These are phyloP conservation scores for Starmerella bombicola DNA, from an alignment of 805 yeast species.

Conservation along the genomic window DNA sequence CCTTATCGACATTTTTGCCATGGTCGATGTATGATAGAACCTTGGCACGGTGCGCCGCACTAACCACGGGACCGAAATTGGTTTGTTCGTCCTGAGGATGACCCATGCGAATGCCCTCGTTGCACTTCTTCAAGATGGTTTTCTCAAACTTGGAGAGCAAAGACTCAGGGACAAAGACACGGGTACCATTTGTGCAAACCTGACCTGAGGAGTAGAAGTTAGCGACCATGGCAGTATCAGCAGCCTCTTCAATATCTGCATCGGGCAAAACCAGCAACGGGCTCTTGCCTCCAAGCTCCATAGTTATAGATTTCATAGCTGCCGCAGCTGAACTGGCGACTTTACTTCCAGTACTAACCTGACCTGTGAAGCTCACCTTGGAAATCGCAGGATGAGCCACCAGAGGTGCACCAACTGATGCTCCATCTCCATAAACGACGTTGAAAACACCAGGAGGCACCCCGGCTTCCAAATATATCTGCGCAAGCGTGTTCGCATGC, in stretches of 20 bases:
- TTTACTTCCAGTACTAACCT: slow-evolving; percentile 71
- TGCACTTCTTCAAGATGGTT: slow-evolving; percentile 41
- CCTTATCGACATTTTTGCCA: slow-evolving; percentile 76
- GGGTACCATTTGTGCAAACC: slow-evolving; percentile 85
- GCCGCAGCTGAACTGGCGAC: slow-evolving; percentile 61
- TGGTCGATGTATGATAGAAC: slow-evolving; percentile 57
- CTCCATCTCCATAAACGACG: slow-evolving; percentile 57
- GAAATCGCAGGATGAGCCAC: slow-evolving; percentile 51
- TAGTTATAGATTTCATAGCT: slow-evolving; percentile 68
- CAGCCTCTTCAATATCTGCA: slow-evolving; percentile 63
- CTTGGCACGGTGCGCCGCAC: slow-evolving; percentile 57
- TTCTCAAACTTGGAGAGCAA: slow-evolving; percentile 58
- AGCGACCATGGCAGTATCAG: slow-evolving; percentile 57
- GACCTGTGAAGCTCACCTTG: slow-evolving; percentile 86
- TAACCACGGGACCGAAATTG: slow-evolving; percentile 81
- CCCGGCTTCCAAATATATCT: slow-evolving; percentile 48
- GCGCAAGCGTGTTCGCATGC: slow-evolving; percentile 48
- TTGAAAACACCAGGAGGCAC: slow-evolving; percentile 65
- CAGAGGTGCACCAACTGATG: slow-evolving; percentile 46
- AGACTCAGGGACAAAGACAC: slow-evolving; percentile 72
- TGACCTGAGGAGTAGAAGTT: slow-evolving; percentile 86
- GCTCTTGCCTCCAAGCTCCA: slow-evolving; percentile 90
- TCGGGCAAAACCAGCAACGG: slow-evolving; percentile 78
- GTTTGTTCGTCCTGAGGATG: slow-evolving; percentile 59
- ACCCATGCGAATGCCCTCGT: slow-evolving; percentile 52